Base-by-base conservation (phyloP, 75 land plant genomes). In the Pinus tabuliformis region DNA sequence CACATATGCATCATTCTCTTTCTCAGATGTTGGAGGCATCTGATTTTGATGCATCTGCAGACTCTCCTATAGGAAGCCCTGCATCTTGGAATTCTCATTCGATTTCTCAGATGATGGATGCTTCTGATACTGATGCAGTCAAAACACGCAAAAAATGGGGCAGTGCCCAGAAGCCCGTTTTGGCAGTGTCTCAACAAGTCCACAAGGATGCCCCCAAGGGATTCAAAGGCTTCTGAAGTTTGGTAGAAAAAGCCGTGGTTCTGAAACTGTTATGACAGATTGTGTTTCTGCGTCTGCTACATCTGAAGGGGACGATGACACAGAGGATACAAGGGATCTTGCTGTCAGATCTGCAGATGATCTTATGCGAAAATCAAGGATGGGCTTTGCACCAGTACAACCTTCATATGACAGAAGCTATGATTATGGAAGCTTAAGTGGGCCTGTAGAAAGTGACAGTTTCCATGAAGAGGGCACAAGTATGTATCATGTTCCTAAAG, bases 151-250 rank as follows among this genome's bases (percentile, higher is more conserved):
- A 81, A 59, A 97, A 86, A 49, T 92, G 92, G 93, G 91, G 91
- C 36, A 86, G 78, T 79, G 86, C 92, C 56, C 92, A 94, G 72
- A 92, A 88, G 81, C 86, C 95, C 62, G 63, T 81, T 3, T 56
- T 87, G 56, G 78, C 89, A 20, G 85, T 86, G 22, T 81, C 79
- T 73, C 71, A 68, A 30, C 28, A 70, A 8, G 37, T 58, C 52
- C 91, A 84, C 59, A 97, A 93, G 73, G 98, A 92, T 74, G 75
- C 92, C 21, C 92, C 99, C 6, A 95, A 88, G 73, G 99, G 99
- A 17, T 85, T 97, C 21, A 95, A 95, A 87, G 99, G 81, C 92
- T 97, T 15, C 82, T 97, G 59, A 97, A 97, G 79, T 97, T 95
- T 78, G 98, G 95, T 72, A 66, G 95, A 57, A 97, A 91, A 76